Evolutionary conservation across 805 yeast genomes (phyloP).

Genomic region (Danielozyma ontarioensis): DNA sequence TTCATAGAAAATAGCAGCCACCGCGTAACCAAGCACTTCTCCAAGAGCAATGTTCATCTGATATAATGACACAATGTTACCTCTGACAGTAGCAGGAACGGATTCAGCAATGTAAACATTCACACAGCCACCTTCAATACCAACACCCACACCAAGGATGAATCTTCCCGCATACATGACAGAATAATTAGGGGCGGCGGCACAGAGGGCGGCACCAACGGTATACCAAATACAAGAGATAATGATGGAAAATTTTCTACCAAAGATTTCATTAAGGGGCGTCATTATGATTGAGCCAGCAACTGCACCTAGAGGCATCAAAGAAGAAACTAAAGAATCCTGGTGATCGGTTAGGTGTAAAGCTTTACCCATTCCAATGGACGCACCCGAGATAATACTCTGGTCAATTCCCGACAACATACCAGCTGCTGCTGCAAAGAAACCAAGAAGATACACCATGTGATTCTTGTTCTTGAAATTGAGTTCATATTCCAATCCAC

Average conservation of each 20-base stretch:
- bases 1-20: constrained; percentile 55
- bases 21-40: constrained; percentile 59
- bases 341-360: constrained; percentile 38
- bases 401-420: constrained; percentile 64
- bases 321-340: constrained; percentile 49
- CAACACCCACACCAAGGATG: constrained; percentile 58
- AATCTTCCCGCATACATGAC: constrained; percentile 50
- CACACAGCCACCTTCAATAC: constrained; percentile 62
- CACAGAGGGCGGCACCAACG: constrained; percentile 55
- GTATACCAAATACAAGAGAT: constrained; percentile 58
- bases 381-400: constrained; percentile 62
- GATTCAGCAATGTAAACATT: constrained; percentile 60
- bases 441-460: constrained; percentile 47
- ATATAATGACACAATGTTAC: constrained; percentile 56
- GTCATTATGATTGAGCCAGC: constrained; percentile 57
- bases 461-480: constrained; percentile 41
- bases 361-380: constrained; percentile 42
- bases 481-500: constrained; percentile 30
- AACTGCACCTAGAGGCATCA: constrained; percentile 69
- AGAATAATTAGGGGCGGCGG: constrained; percentile 37
- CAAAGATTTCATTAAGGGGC: constrained; percentile 50
- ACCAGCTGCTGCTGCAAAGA: constrained; percentile 60
- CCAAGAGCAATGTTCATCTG: constrained; percentile 65
- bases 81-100: constrained; percentile 54
- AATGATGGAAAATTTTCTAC: constrained; percentile 51